Base-by-base conservation (phyloP, 345 rosid species). In the Gossypium sturtianum region DNA sequence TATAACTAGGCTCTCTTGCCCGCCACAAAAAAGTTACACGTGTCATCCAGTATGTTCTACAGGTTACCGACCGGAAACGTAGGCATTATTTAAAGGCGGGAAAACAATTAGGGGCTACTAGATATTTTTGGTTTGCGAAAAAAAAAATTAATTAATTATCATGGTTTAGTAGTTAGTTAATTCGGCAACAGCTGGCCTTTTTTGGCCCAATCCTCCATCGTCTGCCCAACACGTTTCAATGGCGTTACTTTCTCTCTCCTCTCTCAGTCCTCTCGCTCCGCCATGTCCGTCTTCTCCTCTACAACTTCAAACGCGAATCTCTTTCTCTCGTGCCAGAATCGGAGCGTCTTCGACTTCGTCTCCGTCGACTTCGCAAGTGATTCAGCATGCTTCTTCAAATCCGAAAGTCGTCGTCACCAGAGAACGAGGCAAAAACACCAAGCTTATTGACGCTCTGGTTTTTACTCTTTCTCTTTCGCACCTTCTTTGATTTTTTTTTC, bases 371-470 rank as follows among this genome's bases (percentile, higher is more conserved):
- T 70, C 47, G 16, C 60, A 29, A 52, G 60, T 51, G 60, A 29
- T 51, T 51, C 60, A 17, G 7, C 17, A 51, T 52, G 6, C 34
- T 56, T 43, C 83, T n/a, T 6, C 72, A 70, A 81, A 73, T 72
- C 93, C 94, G 15, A 79, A 84, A 73, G 98, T 92, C 52, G 91
- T 94, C 12, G 97, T 94, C 76, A 92, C 98, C 72, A 88, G 98
- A 79, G 98, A 94, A 81, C 88, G 86, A 47, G 98, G 98, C 86
- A 94, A 91, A 76, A 94, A 94, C 83, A 84, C 82, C 66, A 90
- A 91, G 89, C 91, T 94, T 72, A 81, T 94, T 63, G 70, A 78
- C 45, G 93, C 95, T 61, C 86, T 92, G 93, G 98, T 94, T 75
- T 29, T 34, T 56, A 22, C 63, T 52, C 73, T 13, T 17, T 68